A percentile compares a stretch with the other conserved stretches of the same genome.
phyloP scores from a whole-genome alignment of 768 basidiomycete species.

The Lactifluus echinatus region DNA sequence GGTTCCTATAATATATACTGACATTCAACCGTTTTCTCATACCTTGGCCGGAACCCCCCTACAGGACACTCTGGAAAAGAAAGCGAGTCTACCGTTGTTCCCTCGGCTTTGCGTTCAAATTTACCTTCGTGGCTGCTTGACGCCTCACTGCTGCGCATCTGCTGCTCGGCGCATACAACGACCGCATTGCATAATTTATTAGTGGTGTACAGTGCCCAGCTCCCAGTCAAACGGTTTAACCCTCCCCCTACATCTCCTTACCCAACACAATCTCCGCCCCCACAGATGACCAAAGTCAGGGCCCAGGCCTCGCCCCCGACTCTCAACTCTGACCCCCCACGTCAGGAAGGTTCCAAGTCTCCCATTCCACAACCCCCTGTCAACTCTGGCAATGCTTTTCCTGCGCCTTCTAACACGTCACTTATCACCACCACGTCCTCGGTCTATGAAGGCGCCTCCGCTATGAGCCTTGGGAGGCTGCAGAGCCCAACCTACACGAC shows the following conservation, averaged over 20 bases:
- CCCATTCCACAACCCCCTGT: background rate
- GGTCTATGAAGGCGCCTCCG: background rate
- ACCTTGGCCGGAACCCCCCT: background rate
- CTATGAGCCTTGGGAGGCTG: background rate
- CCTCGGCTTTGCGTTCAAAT: background rate
- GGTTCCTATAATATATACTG: background rate
- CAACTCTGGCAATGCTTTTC: background rate
- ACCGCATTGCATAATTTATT: background rate
- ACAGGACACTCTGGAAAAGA: background rate
- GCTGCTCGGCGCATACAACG: background rate
- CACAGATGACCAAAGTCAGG: background rate
- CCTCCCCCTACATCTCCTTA: background rate
- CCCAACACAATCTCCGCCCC: background rate
- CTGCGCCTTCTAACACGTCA: background rate
- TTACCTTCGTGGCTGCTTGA: too few relatives aligned
- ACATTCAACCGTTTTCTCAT: background rate
- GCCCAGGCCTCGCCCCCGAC: background rate
- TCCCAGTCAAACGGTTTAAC: background rate
- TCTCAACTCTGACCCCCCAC: background rate
- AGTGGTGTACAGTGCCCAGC: background rate
- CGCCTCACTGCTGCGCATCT: background rate
- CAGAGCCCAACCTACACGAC: conserved; percentile 24
- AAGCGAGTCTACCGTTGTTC: background rate
- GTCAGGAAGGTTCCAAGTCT: background rate
- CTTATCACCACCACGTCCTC: background rate